Evolutionary conservation across 2,329 filamentous ascomycete genomes (phyloP).

Genomic region (Fusarium sp.): DNA sequence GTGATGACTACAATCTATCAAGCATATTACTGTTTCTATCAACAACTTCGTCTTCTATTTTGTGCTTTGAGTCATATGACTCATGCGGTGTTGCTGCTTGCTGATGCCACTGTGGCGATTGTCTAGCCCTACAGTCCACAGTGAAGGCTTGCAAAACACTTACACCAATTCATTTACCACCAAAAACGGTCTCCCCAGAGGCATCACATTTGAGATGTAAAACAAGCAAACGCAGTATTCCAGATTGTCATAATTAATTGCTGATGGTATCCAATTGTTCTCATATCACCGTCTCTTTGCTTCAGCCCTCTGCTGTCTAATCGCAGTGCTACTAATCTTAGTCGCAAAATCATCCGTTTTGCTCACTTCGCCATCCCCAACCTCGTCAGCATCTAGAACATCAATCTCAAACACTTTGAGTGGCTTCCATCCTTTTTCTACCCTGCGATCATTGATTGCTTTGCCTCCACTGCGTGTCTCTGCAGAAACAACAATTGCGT

Average conservation of each 20-base stretch:
- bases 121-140: background rate
- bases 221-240: accelerated
- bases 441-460: slow-evolving; percentile 85
- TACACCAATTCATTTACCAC: background rate
- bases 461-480: slow-evolving; percentile 86
- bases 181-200: background rate
- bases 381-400: slow-evolving; percentile 71
- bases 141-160: background rate
- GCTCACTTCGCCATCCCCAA: slow-evolving; percentile 47
- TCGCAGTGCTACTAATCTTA: slow-evolving; percentile 62
- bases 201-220: background rate
- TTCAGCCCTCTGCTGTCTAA: background rate
- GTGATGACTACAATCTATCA: background rate
- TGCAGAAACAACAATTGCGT: slow-evolving; percentile 83
- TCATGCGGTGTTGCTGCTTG: background rate
- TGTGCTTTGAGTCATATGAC: background rate
- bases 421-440: slow-evolving; percentile 75
- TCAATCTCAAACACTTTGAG: slow-evolving; percentile 89
- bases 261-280: background rate
- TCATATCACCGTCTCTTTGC: background rate
- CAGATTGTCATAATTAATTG: accelerated
- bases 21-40: background rate
- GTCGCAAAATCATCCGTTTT: slow-evolving; percentile 71
- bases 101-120: background rate
- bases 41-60: accelerated